These are phyloP conservation scores for Neopestalotiopsis clavispora DNA, from an alignment of 2,329 filamentous ascomycete genomes.

Conservation along the genomic window DNA sequence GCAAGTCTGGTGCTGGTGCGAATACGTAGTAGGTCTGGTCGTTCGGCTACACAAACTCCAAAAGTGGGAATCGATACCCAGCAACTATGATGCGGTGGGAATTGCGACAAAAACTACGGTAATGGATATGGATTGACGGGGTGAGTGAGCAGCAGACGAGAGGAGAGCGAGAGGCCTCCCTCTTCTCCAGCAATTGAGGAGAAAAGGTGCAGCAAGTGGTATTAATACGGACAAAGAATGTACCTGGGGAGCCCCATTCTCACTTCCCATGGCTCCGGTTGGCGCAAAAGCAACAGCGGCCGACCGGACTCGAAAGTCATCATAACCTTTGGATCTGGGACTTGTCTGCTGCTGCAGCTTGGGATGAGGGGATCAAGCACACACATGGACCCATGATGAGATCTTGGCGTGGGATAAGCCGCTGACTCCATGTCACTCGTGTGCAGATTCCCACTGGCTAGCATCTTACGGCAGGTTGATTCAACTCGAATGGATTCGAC, in stretches of 20 bases:
- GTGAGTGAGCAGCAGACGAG: background rate
- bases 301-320: background rate
- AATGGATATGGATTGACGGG: background rate
- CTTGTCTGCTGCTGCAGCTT: background rate
- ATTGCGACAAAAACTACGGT: background rate
- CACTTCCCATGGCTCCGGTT: slow-evolving; percentile 1
- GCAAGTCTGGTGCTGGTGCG: background rate
- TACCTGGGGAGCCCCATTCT: background rate
- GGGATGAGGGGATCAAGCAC: slow-evolving; percentile 8
- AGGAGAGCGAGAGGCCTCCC: slow-evolving; percentile 11
- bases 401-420: slow-evolving; percentile 13
- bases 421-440: slow-evolving; percentile 4
- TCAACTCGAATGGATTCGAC: background rate
- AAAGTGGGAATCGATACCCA: slow-evolving; percentile 14
- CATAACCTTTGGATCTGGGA: background rate
- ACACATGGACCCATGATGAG: slow-evolving; percentile 1
- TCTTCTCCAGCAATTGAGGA: background rate
- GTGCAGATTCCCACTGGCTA: background rate
- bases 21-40: no score
- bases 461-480: background rate
- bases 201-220: background rate
- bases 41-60: background rate
- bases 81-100: slow-evolving; percentile 11
- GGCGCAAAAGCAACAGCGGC: background rate
- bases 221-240: slow-evolving; percentile 2